Base-by-base conservation (phyloP, 1,284 basidiomycete species). In the Wolfiporia cocos region DNA sequence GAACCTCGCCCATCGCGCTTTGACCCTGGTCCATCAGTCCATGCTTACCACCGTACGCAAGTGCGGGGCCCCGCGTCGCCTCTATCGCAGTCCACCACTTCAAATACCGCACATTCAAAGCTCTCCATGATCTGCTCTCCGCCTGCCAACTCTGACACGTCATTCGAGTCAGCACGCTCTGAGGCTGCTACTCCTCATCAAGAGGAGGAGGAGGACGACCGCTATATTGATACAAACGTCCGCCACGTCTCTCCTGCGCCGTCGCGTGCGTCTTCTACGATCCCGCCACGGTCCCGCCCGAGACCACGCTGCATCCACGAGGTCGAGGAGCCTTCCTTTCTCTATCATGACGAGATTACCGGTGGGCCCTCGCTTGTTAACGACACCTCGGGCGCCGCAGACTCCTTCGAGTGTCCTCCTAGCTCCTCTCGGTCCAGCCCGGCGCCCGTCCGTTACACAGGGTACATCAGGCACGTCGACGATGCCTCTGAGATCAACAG, bases 401-500 rank as follows among this genome's bases (percentile, higher is more conserved):
- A n/a, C n/a, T n/a, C n/a, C n/a, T n/a, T n/a, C n/a, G n/a, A n/a
- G n/a, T n/a, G n/a, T n/a, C n/a, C n/a, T n/a, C 3, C 34, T 17
- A 30, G 28, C 15, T 18, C 34, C 6, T 3, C 34, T 17, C 20
- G 28, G 12, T 18, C 34, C 6, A 46, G 37, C 21, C 40, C 43
- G 7, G 20, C 43, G 18, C 49, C 69, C 3, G 65, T 80, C 14
- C 72, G 77, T 15, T 68, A 73, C 43, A 54, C 62, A 1, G 81
- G 78, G 0, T 75, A 66, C 58, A 80, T 83, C 34, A 61, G 68
- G 20, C 58, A 62, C 5, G 74, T 74, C 7, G 74, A 81, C 48
- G 63, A 72, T 44, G 66, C 70, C 3, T 53, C 58, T 7, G 76
- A 81, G 49, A 49, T 80, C 9, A 56, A 65, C 15, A 67, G 64